Conservation (phyloP, 148 eudicot genomes). For the Bassia scoparia region DNA sequence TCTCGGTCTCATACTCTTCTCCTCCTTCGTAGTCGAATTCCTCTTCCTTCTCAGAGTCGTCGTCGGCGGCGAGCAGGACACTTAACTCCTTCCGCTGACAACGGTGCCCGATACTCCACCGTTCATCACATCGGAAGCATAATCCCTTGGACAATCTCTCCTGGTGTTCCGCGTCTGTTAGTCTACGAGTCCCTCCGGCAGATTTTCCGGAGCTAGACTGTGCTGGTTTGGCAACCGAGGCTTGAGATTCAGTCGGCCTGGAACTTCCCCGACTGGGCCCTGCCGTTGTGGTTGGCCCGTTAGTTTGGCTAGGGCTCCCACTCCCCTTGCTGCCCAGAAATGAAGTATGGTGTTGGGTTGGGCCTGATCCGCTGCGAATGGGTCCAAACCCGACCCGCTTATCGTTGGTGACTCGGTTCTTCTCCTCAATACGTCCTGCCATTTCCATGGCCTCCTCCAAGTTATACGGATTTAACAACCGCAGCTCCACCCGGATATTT, state of each 20-base stretch:
- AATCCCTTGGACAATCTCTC: neutral
- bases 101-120: neutral
- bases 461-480: neutral
- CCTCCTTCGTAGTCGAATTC: neutral
- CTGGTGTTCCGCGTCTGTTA: neutral
- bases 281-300: neutral
- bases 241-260: neutral
- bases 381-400: neutral
- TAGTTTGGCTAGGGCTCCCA: no score
- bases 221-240: neutral
- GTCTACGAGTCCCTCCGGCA: neutral
- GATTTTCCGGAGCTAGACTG: neutral
- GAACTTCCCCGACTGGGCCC: neutral
- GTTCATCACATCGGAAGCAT: neutral
- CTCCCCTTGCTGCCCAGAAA: no score
- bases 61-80: neutral
- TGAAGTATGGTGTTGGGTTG: neutral
- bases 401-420: neutral
- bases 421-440: neutral
- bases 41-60: neutral
- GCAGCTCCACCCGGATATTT: neutral
- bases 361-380: neutral
- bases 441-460: neutral
- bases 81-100: neutral
- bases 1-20: neutral